Base-by-base conservation (phyloP, 169 alveolate genomes). In the Eimeria falciformis region DNA sequence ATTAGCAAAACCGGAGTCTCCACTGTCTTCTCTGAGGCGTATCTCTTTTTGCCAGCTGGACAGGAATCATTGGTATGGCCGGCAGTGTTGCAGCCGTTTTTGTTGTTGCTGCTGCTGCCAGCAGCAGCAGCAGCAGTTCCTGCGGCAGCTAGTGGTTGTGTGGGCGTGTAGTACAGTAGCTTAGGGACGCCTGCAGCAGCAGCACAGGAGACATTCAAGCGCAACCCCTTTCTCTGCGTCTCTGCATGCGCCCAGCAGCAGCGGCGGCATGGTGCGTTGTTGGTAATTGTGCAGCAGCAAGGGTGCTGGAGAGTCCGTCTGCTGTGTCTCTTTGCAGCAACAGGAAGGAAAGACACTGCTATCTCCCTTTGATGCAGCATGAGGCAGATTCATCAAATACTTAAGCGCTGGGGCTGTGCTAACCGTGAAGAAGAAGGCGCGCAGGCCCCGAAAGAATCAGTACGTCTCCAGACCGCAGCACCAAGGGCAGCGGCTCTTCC, bases 401-500 rank as follows among this genome's bases (percentile, higher is more conserved):
- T n/a, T n/a, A n/a, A n/a, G n/a, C n/a, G n/a, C n/a, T n/a, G n/a
- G n/a, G n/a, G n/a, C n/a, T 50, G 62, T 21, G 47, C 90, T 17
- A 12, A 82, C 90, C 90, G 23, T 82, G 90, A 12, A 82, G 11
- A 14, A 58, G 65, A 29, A 50, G 56, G 40, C 90, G 90, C 27
- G 90, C 90, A 11, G 65, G 33, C n/a, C 90, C 78, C 40, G 79
- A 56, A 21, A 82, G 78, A 21, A 82, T 68, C n/a, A 82, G 78
- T 43, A 82, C 75, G 62, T 82, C 90, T 9, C 90, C 90, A 40
- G 90, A 82, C 1, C 90, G 90, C 68, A 82, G 90, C 14, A 82
- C 90, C 14, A 82, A 25, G 1, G 90, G 77, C 75, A 50, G 62
- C 43, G 90, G 90, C 56, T 43, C 79, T 1, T 50, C 62, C 56